phyloP scores from a whole-genome alignment of 139 green algal species.

The Coelastrella sp. region DNA sequence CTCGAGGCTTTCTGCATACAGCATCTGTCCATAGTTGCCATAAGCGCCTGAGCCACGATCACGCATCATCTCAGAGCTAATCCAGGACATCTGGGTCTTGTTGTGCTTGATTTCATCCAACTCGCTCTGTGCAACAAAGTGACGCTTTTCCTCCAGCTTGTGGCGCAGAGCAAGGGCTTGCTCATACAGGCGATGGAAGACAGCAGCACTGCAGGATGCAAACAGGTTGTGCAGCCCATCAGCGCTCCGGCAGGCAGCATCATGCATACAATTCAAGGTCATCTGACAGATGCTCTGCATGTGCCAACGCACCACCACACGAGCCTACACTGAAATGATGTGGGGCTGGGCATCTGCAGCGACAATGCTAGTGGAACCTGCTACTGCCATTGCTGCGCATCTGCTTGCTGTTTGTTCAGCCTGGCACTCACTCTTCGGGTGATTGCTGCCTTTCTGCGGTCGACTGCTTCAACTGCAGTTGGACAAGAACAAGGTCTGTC shows the following conservation, averaged over 20 bases:
- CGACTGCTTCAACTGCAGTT: no score
- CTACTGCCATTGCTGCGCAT: no score
- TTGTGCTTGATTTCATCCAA: slow-evolving; percentile 31
- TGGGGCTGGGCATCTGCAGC: no score
- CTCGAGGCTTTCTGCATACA: slow-evolving; percentile 87
- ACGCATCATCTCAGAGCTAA: slow-evolving; percentile 78
- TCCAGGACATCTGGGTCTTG: slow-evolving; percentile 68
- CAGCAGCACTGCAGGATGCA: slow-evolving; percentile 37
- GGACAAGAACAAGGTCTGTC: no score
- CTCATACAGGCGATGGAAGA: slow-evolving; percentile 53
- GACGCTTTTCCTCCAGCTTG: slow-evolving; percentile 43
- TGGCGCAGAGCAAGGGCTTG: slow-evolving; percentile 42
- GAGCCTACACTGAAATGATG: no score
- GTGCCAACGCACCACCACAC: no score
- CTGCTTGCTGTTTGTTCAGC: no score
- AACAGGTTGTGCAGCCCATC: background rate
- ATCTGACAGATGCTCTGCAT: no score
- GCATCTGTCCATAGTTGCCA: slow-evolving; percentile 86
- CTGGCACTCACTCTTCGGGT: no score
- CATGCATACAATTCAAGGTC: no score
- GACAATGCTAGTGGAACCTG: no score
- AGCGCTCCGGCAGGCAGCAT: background rate
- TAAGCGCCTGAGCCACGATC: slow-evolving; percentile 70
- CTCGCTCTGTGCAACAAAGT: slow-evolving; percentile 20
- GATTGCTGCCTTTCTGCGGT: no score